Evolutionary conservation across 441 rosid genomes (phyloP), one percentile per base, ranked within the genome.

Genomic region (Iberis amara): DNA sequence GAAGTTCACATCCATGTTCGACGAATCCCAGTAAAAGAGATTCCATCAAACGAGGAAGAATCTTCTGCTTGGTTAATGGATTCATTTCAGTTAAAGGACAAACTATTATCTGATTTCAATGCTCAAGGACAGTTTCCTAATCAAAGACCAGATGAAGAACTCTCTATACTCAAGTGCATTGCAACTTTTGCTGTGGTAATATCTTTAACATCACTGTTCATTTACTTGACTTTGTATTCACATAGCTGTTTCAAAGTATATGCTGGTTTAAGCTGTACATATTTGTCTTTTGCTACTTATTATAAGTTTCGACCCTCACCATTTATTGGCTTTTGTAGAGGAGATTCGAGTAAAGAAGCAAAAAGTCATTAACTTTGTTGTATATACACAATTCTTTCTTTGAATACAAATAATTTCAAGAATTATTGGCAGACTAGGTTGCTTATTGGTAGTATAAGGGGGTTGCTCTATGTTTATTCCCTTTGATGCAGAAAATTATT

Each of bases 1-100:
- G 95, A 86, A 78, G 99, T 86, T 57, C 99, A 92, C 61, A 73
- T 92, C 35, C 95, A 92, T 38, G 73, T 89, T 40, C 75, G 73
- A 44, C 80, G 92, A 23, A 65, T 86, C 43, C 62, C 68, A 7
- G 24, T 71, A 3, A 52, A 67, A 35, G 77, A 82, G 26, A 79
- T 89, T 59, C 97, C 97, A 2, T 39, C 47, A 13, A 72, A 78
- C 11, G 78, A 84, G 23, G 53, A 13, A 43, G 89, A 78, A 44
- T 75, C 81, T 21, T 68, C 83, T 23, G 64, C 76, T 5, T 86
- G 97, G 97, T 69, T 86, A 61, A 71, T 81, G 44, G 75, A 82
- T 56, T 66, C 78, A 23, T 94, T 84, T 75, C 59, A 70, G 64
- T 38, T 54, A 45, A 94, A 86, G 71, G 97, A 92, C 74, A 66